phyloP scores from a whole-genome alignment of 2,329 filamentous ascomycete species.

The Ceratocystis albifundus region DNA sequence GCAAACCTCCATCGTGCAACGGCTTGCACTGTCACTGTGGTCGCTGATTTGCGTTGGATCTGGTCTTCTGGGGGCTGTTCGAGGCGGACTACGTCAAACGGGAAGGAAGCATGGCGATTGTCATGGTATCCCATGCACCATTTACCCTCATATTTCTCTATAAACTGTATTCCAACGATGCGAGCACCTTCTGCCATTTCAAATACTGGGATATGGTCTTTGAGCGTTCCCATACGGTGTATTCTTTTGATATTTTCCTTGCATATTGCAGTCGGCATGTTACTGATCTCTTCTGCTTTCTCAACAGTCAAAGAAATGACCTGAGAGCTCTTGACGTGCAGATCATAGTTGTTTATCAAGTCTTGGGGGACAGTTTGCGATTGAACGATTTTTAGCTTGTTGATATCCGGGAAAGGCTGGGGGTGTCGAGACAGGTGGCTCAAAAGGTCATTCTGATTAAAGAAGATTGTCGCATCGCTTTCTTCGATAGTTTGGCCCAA shows the following conservation, averaged over 20 bases:
- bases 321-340: conserved; percentile 38
- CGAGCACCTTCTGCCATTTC: conserved; percentile 40
- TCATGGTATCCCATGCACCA: conserved; percentile 50
- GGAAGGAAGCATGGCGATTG: conserved; percentile 39
- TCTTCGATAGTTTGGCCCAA: conserved; percentile 40
- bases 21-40: conserved; percentile 38
- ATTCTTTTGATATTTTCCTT: conserved; percentile 38
- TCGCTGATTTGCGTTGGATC: conserved; percentile 36
- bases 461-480: conserved; percentile 47
- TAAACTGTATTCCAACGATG: conserved; percentile 42
- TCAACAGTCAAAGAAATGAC: conserved; percentile 34
- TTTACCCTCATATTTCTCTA: conserved; percentile 41
- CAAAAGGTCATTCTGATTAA: conserved; percentile 42
- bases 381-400: conserved; percentile 41
- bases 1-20: conserved; percentile 44
- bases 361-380: conserved; percentile 32
- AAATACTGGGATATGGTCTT: conserved; percentile 36
- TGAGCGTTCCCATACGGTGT: conserved; percentile 37
- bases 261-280: conserved; percentile 37
- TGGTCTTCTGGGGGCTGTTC: conserved; percentile 38
- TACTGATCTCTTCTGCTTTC: conserved; percentile 33
- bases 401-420: conserved; percentile 40
- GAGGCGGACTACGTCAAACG: conserved; percentile 39
- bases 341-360: conserved; percentile 41
- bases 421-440: conserved; percentile 43